Conservation (phyloP, 768 basidiomycete species). For the Lactarius sanguifluus region DNA sequence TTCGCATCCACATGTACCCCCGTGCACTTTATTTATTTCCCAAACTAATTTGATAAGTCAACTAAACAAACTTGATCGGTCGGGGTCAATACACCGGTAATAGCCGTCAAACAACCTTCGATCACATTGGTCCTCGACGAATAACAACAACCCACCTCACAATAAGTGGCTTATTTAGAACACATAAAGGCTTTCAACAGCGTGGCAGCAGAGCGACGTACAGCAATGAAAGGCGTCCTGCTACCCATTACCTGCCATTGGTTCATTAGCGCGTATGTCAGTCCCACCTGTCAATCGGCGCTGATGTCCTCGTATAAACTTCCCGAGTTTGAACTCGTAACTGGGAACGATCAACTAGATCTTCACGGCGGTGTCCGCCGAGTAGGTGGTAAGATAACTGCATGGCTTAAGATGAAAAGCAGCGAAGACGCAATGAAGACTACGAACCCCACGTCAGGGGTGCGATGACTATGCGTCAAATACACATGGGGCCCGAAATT, state of each 20-base stretch:
- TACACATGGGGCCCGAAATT: constrained; percentile 91
- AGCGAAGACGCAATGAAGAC: constrained; percentile 20
- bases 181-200: not conserved
- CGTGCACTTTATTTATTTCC: not conserved
- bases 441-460: constrained; percentile 88
- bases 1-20: not conserved
- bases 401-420: constrained; percentile 28
- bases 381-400: constrained; percentile 94
- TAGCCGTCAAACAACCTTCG: not conserved
- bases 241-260: not conserved
- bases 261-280: not conserved
- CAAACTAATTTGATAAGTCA: not conserved
- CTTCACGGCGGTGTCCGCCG: constrained; percentile 95
- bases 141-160: not conserved
- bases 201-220: not conserved
- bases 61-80: not conserved
- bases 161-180: not conserved
- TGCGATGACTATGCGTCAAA: constrained; percentile 85
- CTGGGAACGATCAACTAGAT: constrained; percentile 90
- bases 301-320: constrained; percentile 90
- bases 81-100: not conserved
- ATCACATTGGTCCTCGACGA: not conserved
- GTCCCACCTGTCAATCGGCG: constrained; percentile 86
- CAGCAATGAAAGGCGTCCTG: not conserved
- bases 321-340: constrained; percentile 88